Evolutionary conservation across 1,284 basidiomycete genomes (phyloP), one percentile per base, ranked within the genome.

Genomic region (Thecaphora thlaspeos): DNA sequence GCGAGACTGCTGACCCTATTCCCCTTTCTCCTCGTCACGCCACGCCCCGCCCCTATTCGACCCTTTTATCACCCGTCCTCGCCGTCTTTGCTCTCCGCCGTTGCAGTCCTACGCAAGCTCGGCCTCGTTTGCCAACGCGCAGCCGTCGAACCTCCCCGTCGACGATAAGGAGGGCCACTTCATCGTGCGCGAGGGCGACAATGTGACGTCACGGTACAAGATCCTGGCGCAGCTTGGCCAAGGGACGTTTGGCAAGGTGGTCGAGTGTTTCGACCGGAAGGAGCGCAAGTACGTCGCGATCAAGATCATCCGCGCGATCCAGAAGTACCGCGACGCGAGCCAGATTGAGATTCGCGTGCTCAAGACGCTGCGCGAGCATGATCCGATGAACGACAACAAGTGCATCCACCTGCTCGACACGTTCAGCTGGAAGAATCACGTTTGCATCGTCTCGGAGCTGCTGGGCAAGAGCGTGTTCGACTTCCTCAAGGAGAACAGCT

Each of bases 181-280:
- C 54, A 79, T 80, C 47, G 77, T 80, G 26, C 65, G 67, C 19
- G 54, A 65, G 36, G 76, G 75, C 36, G 76, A 78, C 26, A 67
- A 60, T 21, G 68, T 79, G 32, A 71, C 73, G 9, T 63, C 65
- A n/a, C 54, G 73, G 21, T 74, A 73, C 55, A 71, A 89, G 58
- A 96, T 94, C 50, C 85, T 93, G 48, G 84, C 87, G 49, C 82
- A 94, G 37, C 83, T 99, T 3, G 95, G 95, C 17, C 95, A 98
- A 81, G 95, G 95, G 7, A 99, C 95, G 8, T 99, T 98, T 75
- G 95, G 95, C 67, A 99, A 98, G 80, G 95, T 99, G 24, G 93
- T 98, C 49, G 91, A 97, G 78, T 92, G 92, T 34, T 80, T 88
- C 71, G 91, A 96, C 80, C 85, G 85, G 34, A 83, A 87, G 42